Evolutionary conservation across 306 rosid genomes (phyloP), one percentile per base, ranked within the genome.

Genomic region (Vicia faba): DNA sequence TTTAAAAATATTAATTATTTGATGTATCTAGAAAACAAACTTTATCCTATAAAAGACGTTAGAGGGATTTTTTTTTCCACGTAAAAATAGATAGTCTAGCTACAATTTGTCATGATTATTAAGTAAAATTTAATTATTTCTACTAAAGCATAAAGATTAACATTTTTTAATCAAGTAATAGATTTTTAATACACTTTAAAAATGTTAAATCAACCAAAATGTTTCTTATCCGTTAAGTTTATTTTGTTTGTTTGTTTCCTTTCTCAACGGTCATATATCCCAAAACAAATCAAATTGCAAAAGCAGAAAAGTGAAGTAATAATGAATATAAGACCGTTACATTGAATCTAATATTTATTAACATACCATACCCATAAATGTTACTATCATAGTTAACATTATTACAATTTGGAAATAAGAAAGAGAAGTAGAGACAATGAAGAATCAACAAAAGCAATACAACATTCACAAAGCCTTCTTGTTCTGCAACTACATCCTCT

Each of bases 401-500:
- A 49, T 3, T 4, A 48, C 26, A 48, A 44, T 16, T 49, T 3
- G 1, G 26, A 49, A 48, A 14, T 25, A 48, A 8, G 26, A 48
- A 15, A 48, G 11, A 15, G 1, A 48, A 48, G 11, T 7, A 48
- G 5, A 48, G 2, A 48, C 5, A 46, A 48, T 4, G 38, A 33
- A 33, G 9, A 33, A 23, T 18, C 13, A 49, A 53, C 59, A 55
- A 55, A 16, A 13, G 18, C 36, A 83, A 25, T 75, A 73, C 85
- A 72, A 82, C 81, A 85, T 82, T 67, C 93, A 90, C 74, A 90
- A 85, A 57, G 66, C 76, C 14, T 90, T 90, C 75, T 80, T 90
- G 9, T 76, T 90, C 68, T 81, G 95, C 82, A 90, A 87, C 89
- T 90, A 90, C 85, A 73, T 90, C 5, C 86, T 90, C 25, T 76